Conservation (phyloP, 768 basidiomycete species). For the Russula sp. region DNA sequence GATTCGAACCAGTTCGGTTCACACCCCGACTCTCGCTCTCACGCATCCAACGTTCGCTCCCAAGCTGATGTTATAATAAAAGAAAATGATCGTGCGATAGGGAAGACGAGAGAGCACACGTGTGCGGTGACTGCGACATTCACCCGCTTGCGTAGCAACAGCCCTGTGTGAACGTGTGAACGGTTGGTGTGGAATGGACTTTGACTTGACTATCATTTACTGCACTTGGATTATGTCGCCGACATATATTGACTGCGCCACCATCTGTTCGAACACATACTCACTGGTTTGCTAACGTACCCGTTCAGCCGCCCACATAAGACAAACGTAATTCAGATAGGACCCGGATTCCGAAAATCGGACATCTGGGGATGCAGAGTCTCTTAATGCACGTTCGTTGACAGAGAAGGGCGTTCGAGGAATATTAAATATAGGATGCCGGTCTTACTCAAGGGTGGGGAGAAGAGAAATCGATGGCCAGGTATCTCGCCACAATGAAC, state of each 20-base stretch:
- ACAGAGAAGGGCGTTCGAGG: neutral
- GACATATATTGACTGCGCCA: neutral
- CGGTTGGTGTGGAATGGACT: neutral
- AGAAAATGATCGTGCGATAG: neutral
- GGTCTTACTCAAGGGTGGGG: conserved; percentile 2
- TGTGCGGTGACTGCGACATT: neutral
- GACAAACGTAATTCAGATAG: neutral
- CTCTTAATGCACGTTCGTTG: neutral
- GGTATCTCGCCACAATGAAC: neutral
- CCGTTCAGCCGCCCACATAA: neutral
- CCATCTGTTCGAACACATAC: neutral
- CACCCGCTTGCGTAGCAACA: neutral
- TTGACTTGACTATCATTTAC: neutral
- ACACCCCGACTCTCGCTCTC: neutral
- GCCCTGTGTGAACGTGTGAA: neutral
- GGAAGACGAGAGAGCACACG: neutral
- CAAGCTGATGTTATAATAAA: neutral
- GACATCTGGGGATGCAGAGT: conserved; percentile 4
- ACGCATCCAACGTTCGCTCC: neutral
- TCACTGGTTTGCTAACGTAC: neutral
- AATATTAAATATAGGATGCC: neutral
- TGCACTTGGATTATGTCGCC: neutral
- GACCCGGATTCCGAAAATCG: conserved; percentile 10
- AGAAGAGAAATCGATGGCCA: neutral
- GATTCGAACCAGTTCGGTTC: conserved; percentile 1